A percentile compares a stretch with the other conserved stretches of the same genome.
Conservation (phyloP, 2,329 filamentous ascomycete genomes). For the Phialophora tarda region DNA sequence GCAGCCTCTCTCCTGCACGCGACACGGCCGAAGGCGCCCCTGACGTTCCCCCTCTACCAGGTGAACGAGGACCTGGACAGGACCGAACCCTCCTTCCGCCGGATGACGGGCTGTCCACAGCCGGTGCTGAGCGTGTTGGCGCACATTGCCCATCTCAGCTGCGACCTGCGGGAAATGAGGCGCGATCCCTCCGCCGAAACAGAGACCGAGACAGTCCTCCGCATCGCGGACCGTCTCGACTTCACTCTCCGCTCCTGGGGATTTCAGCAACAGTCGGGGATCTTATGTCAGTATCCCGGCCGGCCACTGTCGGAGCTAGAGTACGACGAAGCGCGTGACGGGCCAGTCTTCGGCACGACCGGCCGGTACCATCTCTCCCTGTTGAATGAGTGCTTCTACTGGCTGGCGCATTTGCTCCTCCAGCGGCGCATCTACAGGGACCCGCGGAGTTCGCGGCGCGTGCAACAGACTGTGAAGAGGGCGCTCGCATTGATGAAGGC, state of each 20-base stretch:
- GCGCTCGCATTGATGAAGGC: neutral
- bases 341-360: too few relatives aligned
- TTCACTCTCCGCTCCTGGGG: too few relatives aligned
- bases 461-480: neutral
- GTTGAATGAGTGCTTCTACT: neutral
- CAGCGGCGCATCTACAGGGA: neutral
- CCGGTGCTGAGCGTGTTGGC: slow-evolving; percentile 2
- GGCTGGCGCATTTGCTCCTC: neutral
- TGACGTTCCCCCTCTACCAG: too few relatives aligned
- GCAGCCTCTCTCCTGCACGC: neutral
- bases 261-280: too few relatives aligned
- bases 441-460: neutral
- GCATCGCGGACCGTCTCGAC: too few relatives aligned
- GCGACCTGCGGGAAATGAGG: neutral
- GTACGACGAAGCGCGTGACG: too few relatives aligned
- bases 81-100: neutral
- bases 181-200: neutral
- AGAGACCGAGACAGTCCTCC: too few relatives aligned
- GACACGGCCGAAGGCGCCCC: too few relatives aligned
- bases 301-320: too few relatives aligned
- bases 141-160: neutral
- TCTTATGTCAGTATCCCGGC: too few relatives aligned
- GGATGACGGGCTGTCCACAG: slow-evolving; percentile 6
- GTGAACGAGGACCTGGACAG: neutral
- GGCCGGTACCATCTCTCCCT: neutral